These are phyloP conservation scores for Metschnikowia amazonensis DNA, from an alignment of 805 yeast species.

Conservation along the genomic window DNA sequence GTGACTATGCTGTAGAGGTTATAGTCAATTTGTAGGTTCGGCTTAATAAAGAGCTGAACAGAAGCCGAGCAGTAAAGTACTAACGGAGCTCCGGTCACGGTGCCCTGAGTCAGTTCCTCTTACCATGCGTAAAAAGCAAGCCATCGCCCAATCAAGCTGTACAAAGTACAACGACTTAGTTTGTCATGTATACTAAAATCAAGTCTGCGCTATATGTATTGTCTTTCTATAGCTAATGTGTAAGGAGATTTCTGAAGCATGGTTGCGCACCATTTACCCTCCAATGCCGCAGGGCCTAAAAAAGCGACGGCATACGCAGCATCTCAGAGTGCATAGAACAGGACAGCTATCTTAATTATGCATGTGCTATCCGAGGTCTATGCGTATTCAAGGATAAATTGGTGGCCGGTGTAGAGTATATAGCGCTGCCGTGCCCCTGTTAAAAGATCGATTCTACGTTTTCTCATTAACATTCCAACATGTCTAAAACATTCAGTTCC, in stretches of 20 bases:
- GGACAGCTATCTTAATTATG: constrained; percentile 1
- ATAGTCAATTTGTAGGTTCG: neutral
- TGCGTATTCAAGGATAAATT: neutral
- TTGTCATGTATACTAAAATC: too few species aligned
- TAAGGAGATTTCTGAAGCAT: neutral
- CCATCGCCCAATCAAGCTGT: neutral
- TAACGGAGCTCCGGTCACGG: neutral
- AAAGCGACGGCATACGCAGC: constrained; percentile 3
- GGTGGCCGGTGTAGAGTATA: constrained; percentile 2
- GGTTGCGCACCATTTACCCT: neutral
- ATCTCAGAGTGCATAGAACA: neutral
- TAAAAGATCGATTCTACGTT: neutral
- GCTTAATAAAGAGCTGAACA: neutral
- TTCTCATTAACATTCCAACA: neutral
- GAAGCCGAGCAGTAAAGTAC: neutral
- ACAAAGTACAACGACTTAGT: too few species aligned
- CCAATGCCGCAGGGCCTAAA: neutral
- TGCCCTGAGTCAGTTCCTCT: neutral
- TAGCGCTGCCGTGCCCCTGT: neutral
- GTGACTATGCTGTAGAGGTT: neutral
- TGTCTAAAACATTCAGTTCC: constrained; percentile 29
- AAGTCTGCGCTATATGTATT: too few species aligned
- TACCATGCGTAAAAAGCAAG: neutral
- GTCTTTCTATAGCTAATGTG: neutral
- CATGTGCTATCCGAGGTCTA: constrained; percentile 6